Base-by-base conservation (phyloP, 2,329 filamentous ascomycete species). In the Tympanopsis confertula region DNA sequence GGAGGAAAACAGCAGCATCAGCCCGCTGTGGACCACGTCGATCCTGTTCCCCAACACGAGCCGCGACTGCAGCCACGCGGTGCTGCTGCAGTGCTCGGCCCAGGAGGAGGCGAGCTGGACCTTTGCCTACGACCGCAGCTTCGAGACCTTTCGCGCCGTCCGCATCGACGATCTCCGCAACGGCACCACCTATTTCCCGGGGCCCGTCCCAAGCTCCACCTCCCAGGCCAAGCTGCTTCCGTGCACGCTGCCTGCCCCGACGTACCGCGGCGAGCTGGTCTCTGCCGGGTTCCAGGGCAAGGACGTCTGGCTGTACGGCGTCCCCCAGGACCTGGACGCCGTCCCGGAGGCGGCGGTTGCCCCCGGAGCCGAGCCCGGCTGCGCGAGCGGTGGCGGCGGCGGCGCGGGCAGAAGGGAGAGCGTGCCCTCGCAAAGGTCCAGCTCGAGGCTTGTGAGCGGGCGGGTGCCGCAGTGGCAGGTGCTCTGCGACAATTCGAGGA, bases 11-110 rank as follows among this genome's bases (percentile, higher is more conserved):
- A n/a, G 22, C 7, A n/a, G 22, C 22, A 69, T 86, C 43, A 82
- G 79, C 52, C 74, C 79, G 18, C 70, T 89, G 50, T 91, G 85
- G 85, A 89, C 85, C 5, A 86, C 83, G 1, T 87, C 86, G 22
- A 88, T 91, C 35, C 62, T 91, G 3, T 89, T 89, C 40, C 84
- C 85, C 3, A 85, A 87, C 47, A 80, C 77, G n/a, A 86, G 79
- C 46, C 73, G 77, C 36, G 80, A 85, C 45, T 87, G 82, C 51
- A 86, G 81, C 46, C 82, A 88, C 56, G 82, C 82, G 15, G 77
- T 82, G 1, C 56, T 89, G 35, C 62, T 89, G 13, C 73, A 76
- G 45, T 66, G 75, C 42, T 71, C 70, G 4, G 64, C 60, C 36
- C 61, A 71, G 28, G 72, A 77, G 39, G 83, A 86, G 53, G 76